Evolutionary conservation across 345 rosid species (phyloP), one percentile per base, ranked within the genome.

Genomic region (Brassica cretica): DNA sequence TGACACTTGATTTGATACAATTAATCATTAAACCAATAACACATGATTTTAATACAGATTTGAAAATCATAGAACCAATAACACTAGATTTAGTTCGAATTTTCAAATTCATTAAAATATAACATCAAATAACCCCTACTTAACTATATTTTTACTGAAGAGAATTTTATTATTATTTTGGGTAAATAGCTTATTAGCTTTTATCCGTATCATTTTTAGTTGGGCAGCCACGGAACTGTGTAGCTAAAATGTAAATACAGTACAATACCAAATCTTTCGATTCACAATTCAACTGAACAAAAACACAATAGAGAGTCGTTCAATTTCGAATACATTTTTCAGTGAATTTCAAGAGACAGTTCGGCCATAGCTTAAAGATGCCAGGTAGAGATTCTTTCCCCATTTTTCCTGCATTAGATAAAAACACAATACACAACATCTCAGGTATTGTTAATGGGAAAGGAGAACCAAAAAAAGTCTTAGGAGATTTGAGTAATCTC

Each of bases 351-450:
- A 92, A 30, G 95, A 90, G 10, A 90, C 92, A 9, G 97, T 90
- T 74, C 95, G 84, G 41, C 97, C 97, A 41, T 86, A 90, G 76
- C 95, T 90, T 41, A 92, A 53, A 14, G 93, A 88, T 11, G 97
- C 89, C 2, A 92, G 87, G 69, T 90, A 92, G 33, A 92, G 89
- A 85, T 89, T 92, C 83, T 89, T 92, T 10, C 88, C 92, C 97
- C 97, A 92, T 79, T 90, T 92, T 72, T 89, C 97, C 96, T 92
- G 92, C 80, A 71, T 9, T 15, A 71, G 0, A 9, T 49, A 56
- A 33, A 70, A 64, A 61, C 11, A 10, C 63, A 12, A 68, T 29
- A 51, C 67, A 60, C 19, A 70, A 49, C 12, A 66, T 19, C 18
- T 51, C 49, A 33, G 64, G 30, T 39, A 44, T 65, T 29, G 46